Evolutionary conservation across 371 early-diverging fungal species (phyloP).

Genomic region (Mortierella sp.): DNA sequence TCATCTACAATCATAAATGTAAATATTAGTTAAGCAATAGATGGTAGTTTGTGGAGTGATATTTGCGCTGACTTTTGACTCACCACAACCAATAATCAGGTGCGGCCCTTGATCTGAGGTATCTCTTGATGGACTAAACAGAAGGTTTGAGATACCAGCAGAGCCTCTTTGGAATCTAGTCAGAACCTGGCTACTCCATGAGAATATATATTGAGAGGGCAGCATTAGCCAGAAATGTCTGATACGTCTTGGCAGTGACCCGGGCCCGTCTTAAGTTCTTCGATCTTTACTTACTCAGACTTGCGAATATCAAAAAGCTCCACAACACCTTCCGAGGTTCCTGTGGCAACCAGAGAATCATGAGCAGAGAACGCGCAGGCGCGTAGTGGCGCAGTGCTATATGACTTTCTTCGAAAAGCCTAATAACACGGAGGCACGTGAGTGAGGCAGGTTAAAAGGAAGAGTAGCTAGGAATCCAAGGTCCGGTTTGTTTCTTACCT

Average conservation of each 20-base stretch:
- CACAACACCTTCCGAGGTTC: constrained; percentile 56
- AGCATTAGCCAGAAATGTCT: background rate
- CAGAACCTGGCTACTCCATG: constrained; percentile 25
- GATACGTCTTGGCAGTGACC: background rate
- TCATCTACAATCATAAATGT: constrained; percentile 34
- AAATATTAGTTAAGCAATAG: background rate
- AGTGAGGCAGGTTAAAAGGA: background rate
- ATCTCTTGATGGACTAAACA: constrained; percentile 14
- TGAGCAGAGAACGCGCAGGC: constrained; percentile 47
- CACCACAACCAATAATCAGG: constrained; percentile 46
- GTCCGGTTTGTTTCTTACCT: constrained; percentile 54
- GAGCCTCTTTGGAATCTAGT: constrained; percentile 37
- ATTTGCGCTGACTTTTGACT: background rate
- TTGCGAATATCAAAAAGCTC: constrained; percentile 57
- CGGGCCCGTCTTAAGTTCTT: background rate
- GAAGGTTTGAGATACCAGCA: constrained; percentile 48
- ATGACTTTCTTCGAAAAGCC: constrained; percentile 44
- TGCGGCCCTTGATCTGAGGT: constrained; percentile 12
- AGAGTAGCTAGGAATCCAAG: background rate
- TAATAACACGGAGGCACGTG: background rate
- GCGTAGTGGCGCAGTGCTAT: constrained; percentile 36
- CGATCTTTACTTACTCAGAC: constrained; percentile 28
- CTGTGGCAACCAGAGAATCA: constrained; percentile 41
- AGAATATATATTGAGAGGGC: background rate
- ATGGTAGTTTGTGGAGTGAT: no score